These are phyloP conservation scores for Talaromyces rugulosus DNA, from an alignment of 2,329 filamentous ascomycete species.

Conservation along the genomic window DNA sequence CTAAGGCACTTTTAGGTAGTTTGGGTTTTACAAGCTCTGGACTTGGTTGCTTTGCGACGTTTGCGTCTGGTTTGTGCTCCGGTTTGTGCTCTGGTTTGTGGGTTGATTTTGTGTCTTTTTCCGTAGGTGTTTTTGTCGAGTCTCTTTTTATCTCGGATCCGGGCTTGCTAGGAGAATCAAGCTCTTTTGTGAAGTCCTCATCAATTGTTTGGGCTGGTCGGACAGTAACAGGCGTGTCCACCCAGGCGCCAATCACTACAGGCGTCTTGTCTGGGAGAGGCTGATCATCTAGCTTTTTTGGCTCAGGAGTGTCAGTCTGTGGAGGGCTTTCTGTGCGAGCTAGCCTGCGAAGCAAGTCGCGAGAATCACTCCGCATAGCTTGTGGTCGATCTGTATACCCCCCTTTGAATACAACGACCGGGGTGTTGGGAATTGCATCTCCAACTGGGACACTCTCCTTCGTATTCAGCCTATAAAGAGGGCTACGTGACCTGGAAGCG, in stretches of 20 bases:
- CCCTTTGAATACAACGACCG: slow-evolving; percentile 33
- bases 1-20: slow-evolving; percentile 39
- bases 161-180: slow-evolving; percentile 17
- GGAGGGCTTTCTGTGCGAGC: slow-evolving; percentile 35
- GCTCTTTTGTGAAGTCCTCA: slow-evolving; percentile 20
- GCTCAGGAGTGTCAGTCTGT: slow-evolving; percentile 31
- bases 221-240: slow-evolving; percentile 44
- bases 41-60: slow-evolving; percentile 16
- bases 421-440: slow-evolving; percentile 34
- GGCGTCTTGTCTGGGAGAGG: slow-evolving; percentile 41
- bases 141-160: slow-evolving; percentile 6
- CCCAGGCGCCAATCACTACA: slow-evolving; percentile 43
- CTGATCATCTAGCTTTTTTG: slow-evolving; percentile 25
- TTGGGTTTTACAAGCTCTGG: slow-evolving; percentile 31
- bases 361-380: slow-evolving; percentile 31
- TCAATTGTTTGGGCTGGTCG: slow-evolving; percentile 20
- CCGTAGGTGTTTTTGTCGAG: not conserved
- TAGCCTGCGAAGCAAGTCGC: slow-evolving; percentile 40
- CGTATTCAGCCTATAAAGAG: slow-evolving; percentile 12
- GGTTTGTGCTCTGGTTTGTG: slow-evolving; percentile 5
- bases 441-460: slow-evolving; percentile 12
- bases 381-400: slow-evolving; percentile 26
- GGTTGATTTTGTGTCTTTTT: slow-evolving; percentile 8
- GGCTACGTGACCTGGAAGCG: slow-evolving; percentile 11
- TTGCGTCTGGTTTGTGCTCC: slow-evolving; percentile 7